phyloP scores from a whole-genome alignment of 768 basidiomycete species.

The Panus rudis region DNA sequence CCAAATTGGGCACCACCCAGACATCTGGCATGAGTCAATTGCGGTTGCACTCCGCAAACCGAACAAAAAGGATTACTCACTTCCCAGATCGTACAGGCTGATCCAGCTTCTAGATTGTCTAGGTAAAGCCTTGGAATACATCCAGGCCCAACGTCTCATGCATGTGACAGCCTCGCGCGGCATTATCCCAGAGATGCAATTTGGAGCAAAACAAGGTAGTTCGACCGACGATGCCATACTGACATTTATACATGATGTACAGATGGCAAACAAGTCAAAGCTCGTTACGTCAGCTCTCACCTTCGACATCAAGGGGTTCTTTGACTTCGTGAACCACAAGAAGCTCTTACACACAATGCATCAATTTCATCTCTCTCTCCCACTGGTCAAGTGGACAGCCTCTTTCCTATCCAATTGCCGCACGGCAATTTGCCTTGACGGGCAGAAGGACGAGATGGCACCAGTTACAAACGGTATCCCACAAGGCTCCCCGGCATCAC shows the following conservation, averaged over 20 bases:
- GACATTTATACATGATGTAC: constrained; percentile 14
- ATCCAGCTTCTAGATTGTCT: constrained; percentile 30
- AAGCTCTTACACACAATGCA: constrained; percentile 4
- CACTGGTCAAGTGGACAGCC: constrained; percentile 7
- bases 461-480: constrained; percentile 25
- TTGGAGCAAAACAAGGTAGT: constrained; percentile 13
- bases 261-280: constrained; percentile 2
- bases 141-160: constrained; percentile 20
- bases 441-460: constrained; percentile 17
- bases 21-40: constrained; percentile 18
- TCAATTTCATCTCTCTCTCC: constrained; percentile 6
- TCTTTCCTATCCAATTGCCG: constrained; percentile 7
- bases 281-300: constrained; percentile 9
- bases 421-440: constrained; percentile 12
- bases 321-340: constrained; percentile 17
- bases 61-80: constrained; percentile 29
- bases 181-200: constrained; percentile 24
- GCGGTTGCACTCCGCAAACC: constrained; percentile 29
- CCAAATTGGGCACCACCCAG: constrained; percentile 7
- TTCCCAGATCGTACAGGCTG: constrained; percentile 27
- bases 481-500: constrained; percentile 24
- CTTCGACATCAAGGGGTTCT: constrained; percentile 18
- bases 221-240: constrained; percentile 15
- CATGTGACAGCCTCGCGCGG: constrained; percentile 17
- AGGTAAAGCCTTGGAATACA: constrained; percentile 26